Percentiles rank a stretch among this genome's conserved stretches.
These are phyloP conservation scores for Globisporangium nodosum DNA, from an alignment of 352 stramenopile species.

Conservation along the genomic window DNA sequence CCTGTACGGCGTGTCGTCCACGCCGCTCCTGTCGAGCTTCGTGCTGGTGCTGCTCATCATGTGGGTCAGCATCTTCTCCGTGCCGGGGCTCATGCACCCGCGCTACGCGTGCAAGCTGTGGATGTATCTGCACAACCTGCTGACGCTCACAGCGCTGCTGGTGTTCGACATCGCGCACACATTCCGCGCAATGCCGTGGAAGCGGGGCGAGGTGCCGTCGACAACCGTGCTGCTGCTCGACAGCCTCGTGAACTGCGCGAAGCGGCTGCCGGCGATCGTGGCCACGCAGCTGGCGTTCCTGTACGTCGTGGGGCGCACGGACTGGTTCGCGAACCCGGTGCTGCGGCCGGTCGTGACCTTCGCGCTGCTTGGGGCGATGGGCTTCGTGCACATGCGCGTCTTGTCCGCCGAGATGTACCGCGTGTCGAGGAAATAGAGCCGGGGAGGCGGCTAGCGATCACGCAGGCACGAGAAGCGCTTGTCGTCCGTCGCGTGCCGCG, in stretches of 20 bases:
- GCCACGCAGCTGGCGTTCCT: slow-evolving; percentile 47
- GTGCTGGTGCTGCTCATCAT: slow-evolving; percentile 43
- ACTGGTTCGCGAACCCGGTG: slow-evolving; percentile 75
- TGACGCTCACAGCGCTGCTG: slow-evolving; percentile 56
- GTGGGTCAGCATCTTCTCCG: slow-evolving; percentile 39
- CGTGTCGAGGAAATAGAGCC: slow-evolving; percentile 33
- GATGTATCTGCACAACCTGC: slow-evolving; percentile 51
- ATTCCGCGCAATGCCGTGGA: slow-evolving; percentile 61
- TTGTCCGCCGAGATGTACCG: slow-evolving; percentile 55
- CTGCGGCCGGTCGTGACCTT: slow-evolving; percentile 66
- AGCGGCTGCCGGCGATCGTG: slow-evolving; percentile 46
- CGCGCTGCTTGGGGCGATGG: slow-evolving; percentile 31
- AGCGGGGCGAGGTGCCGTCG: slow-evolving; percentile 58
- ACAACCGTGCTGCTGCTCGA: slow-evolving; percentile 45
- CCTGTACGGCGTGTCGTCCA: slow-evolving; percentile 63
- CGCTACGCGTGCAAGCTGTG: slow-evolving; percentile 62
- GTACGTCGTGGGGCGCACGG: slow-evolving; percentile 53
- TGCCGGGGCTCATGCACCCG: slow-evolving; percentile 64
- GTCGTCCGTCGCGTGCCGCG: no score
- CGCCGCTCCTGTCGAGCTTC: slow-evolving; percentile 58
- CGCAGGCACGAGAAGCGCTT: background rate
- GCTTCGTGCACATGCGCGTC: slow-evolving; percentile 40
- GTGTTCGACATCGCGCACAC: slow-evolving; percentile 64
- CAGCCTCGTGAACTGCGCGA: slow-evolving; percentile 39
- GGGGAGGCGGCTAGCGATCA: slow-evolving; percentile 14